These are phyloP conservation scores for Coix lacrymajobi DNA, from an alignment of 176 grass and related monocot species.

Conservation along the genomic window DNA sequence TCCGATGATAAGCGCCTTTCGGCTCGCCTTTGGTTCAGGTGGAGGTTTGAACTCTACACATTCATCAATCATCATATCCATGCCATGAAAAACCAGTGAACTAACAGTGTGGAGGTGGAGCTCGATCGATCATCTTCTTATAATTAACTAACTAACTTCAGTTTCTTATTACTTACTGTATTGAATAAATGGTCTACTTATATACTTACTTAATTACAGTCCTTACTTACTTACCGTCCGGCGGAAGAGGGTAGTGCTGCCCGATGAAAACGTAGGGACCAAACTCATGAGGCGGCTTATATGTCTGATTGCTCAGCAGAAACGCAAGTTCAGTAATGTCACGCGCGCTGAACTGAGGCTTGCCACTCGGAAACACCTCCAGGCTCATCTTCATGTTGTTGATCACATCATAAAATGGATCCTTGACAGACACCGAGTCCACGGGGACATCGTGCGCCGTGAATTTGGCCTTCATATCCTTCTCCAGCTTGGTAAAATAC, in stretches of 20 bases:
- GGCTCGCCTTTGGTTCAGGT: slow-evolving; percentile 34
- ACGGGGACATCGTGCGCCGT: not conserved
- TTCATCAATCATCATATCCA: no score
- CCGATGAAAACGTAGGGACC: slow-evolving; percentile 68
- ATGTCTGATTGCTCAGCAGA: slow-evolving; percentile 70
- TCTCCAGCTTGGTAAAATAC: slow-evolving; percentile 24
- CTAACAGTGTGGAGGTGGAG: no score
- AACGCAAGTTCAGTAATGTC: slow-evolving; percentile 45
- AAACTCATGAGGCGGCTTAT: slow-evolving; percentile 28
- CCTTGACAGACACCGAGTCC: slow-evolving; percentile 44
- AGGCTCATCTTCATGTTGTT: slow-evolving; percentile 51
- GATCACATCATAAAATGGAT: slow-evolving; percentile 20
- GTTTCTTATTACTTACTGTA: no score
- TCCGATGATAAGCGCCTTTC: slow-evolving; percentile 48
- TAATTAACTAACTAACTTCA: no score
- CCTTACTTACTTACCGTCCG: no score
- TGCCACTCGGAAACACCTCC: slow-evolving; percentile 46
- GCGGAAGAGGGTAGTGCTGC: slow-evolving; percentile 30
- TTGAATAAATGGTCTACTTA: not conserved
- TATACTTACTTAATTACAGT: no score
- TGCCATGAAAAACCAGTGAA: no score
- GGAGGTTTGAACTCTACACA: not conserved
- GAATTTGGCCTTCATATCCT: slow-evolving; percentile 28
- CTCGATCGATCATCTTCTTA: no score
- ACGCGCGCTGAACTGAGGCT: slow-evolving; percentile 29